Conservation (phyloP, 2,329 filamentous ascomycete genomes). For the Cladosporium sp. region DNA sequence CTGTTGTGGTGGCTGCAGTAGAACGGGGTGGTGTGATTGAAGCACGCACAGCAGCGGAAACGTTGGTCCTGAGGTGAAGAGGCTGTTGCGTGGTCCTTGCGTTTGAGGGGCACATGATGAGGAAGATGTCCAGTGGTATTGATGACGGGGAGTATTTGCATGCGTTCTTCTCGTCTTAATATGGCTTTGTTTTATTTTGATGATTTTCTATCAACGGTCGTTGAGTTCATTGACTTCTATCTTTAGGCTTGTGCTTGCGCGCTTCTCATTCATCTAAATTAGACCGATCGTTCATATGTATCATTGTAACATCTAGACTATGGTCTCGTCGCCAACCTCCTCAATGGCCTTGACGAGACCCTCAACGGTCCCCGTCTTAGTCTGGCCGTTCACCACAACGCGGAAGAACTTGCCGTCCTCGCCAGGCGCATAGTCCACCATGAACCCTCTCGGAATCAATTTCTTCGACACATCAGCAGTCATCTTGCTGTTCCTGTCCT, state of each 20-base stretch:
- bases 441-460: constrained; percentile 63
- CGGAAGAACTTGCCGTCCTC: constrained; percentile 66
- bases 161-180: neutral
- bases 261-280: neutral
- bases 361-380: constrained; percentile 60
- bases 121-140: too few species aligned
- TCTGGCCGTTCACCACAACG: constrained; percentile 66
- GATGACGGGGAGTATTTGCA: neutral
- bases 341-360: constrained; percentile 62
- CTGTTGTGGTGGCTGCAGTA: neutral
- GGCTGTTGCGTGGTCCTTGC: neutral
- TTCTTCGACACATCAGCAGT: constrained; percentile 57
- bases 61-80: neutral
- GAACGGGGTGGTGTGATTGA: neutral
- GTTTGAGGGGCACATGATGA: neutral
- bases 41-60: neutral
- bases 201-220: neutral
- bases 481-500: constrained; percentile 51
- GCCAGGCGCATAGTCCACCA: constrained; percentile 68
- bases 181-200: neutral
- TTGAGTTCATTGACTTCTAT: neutral
- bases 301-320: neutral
- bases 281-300: neutral
- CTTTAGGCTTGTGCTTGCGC: neutral
- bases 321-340: constrained; percentile 40